A percentile compares a stretch with the other conserved stretches of the same genome.
phyloP scores from a whole-genome alignment of 1,284 basidiomycete genomes.

The Sutorius eximius region DNA sequence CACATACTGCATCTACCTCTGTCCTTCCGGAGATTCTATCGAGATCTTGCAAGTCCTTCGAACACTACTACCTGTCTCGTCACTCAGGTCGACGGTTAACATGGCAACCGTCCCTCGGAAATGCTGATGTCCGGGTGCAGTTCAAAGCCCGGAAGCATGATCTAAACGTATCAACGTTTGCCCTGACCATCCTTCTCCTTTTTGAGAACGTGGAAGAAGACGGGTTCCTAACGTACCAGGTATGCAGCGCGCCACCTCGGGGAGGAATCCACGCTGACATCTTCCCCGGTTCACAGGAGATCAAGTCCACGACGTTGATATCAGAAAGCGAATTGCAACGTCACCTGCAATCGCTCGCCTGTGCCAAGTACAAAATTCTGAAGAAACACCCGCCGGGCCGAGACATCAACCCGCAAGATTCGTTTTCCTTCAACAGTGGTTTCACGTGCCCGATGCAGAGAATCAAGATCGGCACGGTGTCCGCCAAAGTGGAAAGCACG shows the following conservation, averaged over 20 bases:
- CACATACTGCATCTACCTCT: constrained; percentile 62
- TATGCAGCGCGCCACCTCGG: constrained; percentile 33
- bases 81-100: constrained; percentile 90
- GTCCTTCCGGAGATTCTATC: constrained; percentile 66
- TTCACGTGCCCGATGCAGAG: constrained; percentile 84
- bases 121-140: constrained; percentile 82
- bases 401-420: constrained; percentile 75
- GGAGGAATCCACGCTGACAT: background rate
- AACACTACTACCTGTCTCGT: constrained; percentile 85
- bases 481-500: constrained; percentile 80
- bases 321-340: constrained; percentile 82
- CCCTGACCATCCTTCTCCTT: constrained; percentile 83
- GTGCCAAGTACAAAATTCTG: constrained; percentile 93
- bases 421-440: constrained; percentile 85
- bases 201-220: constrained; percentile 77
- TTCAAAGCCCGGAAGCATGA: constrained; percentile 88
- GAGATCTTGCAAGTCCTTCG: constrained; percentile 74
- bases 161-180: constrained; percentile 91
- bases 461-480: constrained; percentile 94
- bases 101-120: constrained; percentile 94
- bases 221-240: constrained; percentile 74
- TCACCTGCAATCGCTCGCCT: constrained; percentile 93
- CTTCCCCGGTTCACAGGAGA: constrained; percentile 48
- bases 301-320: constrained; percentile 71
- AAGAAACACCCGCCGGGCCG: constrained; percentile 89